phyloP scores from a whole-genome alignment of 805 yeast genomes.

The Aciculoconidium aculeatum region DNA sequence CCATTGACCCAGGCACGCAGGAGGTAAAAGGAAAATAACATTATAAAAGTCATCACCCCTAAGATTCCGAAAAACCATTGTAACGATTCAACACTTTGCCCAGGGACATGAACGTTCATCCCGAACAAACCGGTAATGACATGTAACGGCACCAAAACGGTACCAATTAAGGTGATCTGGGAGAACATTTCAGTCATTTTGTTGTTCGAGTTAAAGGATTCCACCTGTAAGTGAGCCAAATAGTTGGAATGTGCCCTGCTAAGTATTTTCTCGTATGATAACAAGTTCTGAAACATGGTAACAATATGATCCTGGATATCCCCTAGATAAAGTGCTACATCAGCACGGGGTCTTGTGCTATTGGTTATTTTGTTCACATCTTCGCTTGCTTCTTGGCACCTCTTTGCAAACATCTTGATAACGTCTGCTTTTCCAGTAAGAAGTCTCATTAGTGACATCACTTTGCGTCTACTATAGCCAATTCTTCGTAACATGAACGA shows the following conservation, averaged over 20 bases:
- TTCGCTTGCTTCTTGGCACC: slow-evolving; percentile 72
- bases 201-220: slow-evolving; percentile 79
- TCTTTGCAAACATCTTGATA: slow-evolving; percentile 89
- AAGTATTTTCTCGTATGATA: slow-evolving; percentile 88
- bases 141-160: slow-evolving; percentile 84
- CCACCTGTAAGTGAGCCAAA: slow-evolving; percentile 90
- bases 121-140: slow-evolving; percentile 89
- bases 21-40: too few species aligned
- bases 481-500: slow-evolving; percentile 72
- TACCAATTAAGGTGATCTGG: slow-evolving; percentile 85
- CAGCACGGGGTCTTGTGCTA: slow-evolving; percentile 67
- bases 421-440: slow-evolving; percentile 94
- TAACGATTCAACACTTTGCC: slow-evolving; percentile 28
- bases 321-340: slow-evolving; percentile 85
- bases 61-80: slow-evolving; percentile 54
- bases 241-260: slow-evolving; percentile 89
- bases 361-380: slow-evolving; percentile 12
- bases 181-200: slow-evolving; percentile 83
- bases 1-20: too few species aligned
- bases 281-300: slow-evolving; percentile 88
- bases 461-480: slow-evolving; percentile 85
- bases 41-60: too few species aligned
- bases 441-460: slow-evolving; percentile 87
- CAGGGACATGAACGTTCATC: slow-evolving; percentile 91
- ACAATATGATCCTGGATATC: slow-evolving; percentile 97